phyloP scores from a whole-genome alignment of 306 rosid genomes.

The Gillenia trifoliata region DNA sequence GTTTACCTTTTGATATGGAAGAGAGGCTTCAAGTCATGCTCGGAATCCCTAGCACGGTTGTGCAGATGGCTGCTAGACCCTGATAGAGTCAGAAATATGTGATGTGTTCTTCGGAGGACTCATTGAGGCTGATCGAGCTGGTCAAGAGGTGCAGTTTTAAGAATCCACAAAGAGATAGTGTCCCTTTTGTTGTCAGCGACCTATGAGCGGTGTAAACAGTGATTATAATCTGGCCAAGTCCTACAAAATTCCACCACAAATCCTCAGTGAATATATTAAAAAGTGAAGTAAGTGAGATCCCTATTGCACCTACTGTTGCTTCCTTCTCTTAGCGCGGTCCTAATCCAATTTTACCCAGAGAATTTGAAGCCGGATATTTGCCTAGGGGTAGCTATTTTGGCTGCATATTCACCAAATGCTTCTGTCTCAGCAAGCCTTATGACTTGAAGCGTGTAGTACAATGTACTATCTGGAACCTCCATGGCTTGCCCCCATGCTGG shows the following conservation, averaged over 20 bases:
- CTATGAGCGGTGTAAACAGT: not conserved
- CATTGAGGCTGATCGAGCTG: not conserved
- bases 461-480: conserved; percentile 37
- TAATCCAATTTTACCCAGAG: conserved; percentile 12
- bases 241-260: conserved; percentile 1
- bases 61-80: not conserved
- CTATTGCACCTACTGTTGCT: conserved; percentile 31
- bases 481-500: conserved; percentile 41
- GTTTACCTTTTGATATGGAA: not conserved
- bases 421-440: not conserved
- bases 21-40: conserved; percentile 1
- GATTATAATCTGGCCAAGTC: not conserved
- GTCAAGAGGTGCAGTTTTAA: not conserved
- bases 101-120: not conserved
- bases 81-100: not conserved
- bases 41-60: not conserved
- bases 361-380: conserved; percentile 32
- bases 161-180: not conserved
- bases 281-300: conserved; percentile 18
- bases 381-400: conserved; percentile 33
- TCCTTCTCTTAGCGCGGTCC: conserved; percentile 43
- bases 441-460: conserved; percentile 16
- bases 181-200: not conserved
- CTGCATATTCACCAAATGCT: conserved; percentile 15
- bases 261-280: conserved; percentile 20